Evolutionary conservation across 805 yeast species (phyloP), one percentile per base, ranked within the genome.

Genomic region (Komagataella ulmi): DNA sequence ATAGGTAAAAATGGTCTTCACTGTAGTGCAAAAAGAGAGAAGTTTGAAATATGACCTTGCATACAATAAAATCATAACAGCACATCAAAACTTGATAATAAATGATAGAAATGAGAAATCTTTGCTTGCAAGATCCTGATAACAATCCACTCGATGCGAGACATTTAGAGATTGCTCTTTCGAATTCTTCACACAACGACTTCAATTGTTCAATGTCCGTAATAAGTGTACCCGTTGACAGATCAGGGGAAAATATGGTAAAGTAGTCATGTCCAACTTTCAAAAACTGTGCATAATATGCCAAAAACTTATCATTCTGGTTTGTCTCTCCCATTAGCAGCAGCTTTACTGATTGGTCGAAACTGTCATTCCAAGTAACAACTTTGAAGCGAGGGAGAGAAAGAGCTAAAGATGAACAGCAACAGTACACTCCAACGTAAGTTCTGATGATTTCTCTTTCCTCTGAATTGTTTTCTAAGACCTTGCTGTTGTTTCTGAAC

Each of bases 61-160:
- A 73, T n/a, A 76, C 75, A 24, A 76, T 66, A 54, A 71, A 74
- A 56, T 77, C 81, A 56, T 77, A 75, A 66, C 75, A 69, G 24
- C 75, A 68, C 73, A 76, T 72, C 46, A 75, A 57, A 36, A 76
- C 59, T 56, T 77, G 80, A 57, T 75, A 74, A 58, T 76, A 77
- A 7, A 75, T 71, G 17, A 77, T 67, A 3, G 72, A 68, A 17
- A 75, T 57, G 21, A 73, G 57, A 56, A 65, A 64, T 49, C 67
- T 66, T 54, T 70, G 75, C 54, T 67, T 67, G 1, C 73, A 57
- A 3, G 57, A 51, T 5, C 64, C 52, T 4, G 60, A 59, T 52
- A 69, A 64, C 53, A 71, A 61, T 17, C 67, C 72, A 49, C 73
- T 69, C 48, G 73, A 75, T n/a, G 61, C 55, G 45, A 74, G 66